Evolutionary conservation across 2,329 filamentous ascomycete species (phyloP).

Genomic region (Domatiomyces catenatus): DNA sequence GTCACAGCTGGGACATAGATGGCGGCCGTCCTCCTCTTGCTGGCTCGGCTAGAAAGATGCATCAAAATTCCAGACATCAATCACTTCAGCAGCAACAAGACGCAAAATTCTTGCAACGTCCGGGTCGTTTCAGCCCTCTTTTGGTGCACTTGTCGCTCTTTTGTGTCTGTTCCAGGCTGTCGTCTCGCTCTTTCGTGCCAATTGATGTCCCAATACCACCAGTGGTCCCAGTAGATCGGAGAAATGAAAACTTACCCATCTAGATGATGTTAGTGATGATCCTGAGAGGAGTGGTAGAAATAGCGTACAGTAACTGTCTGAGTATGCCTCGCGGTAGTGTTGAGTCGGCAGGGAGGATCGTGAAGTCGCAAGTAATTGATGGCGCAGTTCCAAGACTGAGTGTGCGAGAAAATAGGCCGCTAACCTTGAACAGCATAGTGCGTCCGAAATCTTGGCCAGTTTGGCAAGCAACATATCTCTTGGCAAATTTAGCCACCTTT

Average conservation of each 20-base stretch:
- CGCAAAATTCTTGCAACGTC: neutral
- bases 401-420: neutral
- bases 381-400: neutral
- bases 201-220: neutral
- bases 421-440: neutral
- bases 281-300: slow-evolving; percentile 9
- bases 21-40: neutral
- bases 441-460: neutral
- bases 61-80: neutral
- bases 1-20: neutral
- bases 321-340: neutral
- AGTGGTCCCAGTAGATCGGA: neutral
- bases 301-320: slow-evolving; percentile 33
- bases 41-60: neutral
- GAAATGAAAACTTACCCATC: slow-evolving; percentile 44
- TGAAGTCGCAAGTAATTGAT: neutral
- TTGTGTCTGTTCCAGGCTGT: neutral
- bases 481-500: neutral
- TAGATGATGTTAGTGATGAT: slow-evolving; percentile 23
- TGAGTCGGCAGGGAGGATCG: neutral
- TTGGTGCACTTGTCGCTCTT: neutral
- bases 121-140: neutral
- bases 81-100: neutral
- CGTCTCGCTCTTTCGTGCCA: neutral
- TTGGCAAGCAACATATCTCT: neutral